Evolutionary conservation across 805 yeast genomes (phyloP).

Genomic region (Suhomyces vadensis): DNA sequence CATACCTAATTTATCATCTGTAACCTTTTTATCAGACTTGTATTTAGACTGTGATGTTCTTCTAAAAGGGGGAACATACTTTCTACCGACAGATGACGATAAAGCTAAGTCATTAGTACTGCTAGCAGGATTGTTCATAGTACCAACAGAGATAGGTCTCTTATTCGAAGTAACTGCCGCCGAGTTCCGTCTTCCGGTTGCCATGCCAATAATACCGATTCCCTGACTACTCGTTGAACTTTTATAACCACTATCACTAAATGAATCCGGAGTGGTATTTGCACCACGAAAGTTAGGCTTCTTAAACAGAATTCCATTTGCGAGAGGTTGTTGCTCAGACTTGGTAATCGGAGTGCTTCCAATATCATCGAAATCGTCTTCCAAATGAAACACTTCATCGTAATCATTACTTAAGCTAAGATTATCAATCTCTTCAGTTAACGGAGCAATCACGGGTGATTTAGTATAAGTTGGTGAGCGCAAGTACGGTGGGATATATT

Average conservation of each 20-base stretch:
- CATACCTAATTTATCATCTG: slow-evolving; percentile 8
- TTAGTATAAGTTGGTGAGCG: slow-evolving; percentile 36
- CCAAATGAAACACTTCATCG: slow-evolving; percentile 44
- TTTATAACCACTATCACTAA: not conserved
- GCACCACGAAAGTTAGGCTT: slow-evolving; percentile 16
- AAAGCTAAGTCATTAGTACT: slow-evolving; percentile 8
- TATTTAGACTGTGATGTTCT: slow-evolving; percentile 45
- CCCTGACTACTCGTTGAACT: not conserved
- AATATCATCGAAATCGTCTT: slow-evolving; percentile 34
- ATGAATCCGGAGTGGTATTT: not conserved
- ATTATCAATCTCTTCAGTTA: slow-evolving; percentile 39
- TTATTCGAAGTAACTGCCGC: slow-evolving; percentile 1
- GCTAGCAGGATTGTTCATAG: not conserved
- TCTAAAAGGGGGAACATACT: slow-evolving; percentile 72
- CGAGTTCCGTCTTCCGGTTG: slow-evolving; percentile 9
- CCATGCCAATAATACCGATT: not conserved
- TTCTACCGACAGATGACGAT: slow-evolving; percentile 41
- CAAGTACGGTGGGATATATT: slow-evolving; percentile 45
- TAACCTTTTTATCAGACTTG: slow-evolving; percentile 7
- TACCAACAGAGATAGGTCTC: slow-evolving; percentile 8
- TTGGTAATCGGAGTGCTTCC: slow-evolving; percentile 4
- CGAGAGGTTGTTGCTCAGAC: slow-evolving; percentile 1
- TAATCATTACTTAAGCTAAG: slow-evolving; percentile 28
- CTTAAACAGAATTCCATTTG: slow-evolving; percentile 12
- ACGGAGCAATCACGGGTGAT: slow-evolving; percentile 35